Evolutionary conservation across 345 rosid species (phyloP), one percentile per base, ranked within the genome.

Genomic region (Clarkia xantiana): DNA sequence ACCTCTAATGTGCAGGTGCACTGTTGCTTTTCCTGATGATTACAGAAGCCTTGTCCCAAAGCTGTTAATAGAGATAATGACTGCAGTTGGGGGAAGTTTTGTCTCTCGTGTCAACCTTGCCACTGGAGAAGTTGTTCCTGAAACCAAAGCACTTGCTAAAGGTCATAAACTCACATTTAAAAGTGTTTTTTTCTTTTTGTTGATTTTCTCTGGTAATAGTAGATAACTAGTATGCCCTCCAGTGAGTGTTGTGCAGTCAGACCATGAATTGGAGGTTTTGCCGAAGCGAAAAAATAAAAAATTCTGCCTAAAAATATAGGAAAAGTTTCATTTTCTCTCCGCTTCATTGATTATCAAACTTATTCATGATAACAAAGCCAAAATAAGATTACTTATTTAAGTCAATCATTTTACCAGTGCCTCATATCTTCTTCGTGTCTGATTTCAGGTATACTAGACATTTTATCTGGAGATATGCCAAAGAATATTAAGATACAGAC

Each of bases 11-110:
- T 55, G 50, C 78, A 86, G 98, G 98, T 91, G 94, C 68, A 70
- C 65, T 77, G 73, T 81, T 66, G 96, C 96, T 72, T 86, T 91
- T 69, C 98, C 98, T 42, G 93, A 81, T 55, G 93, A 91, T 70
- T 84, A 78, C 58, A 79, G 56, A 64, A 68, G 63, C 59, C 87
- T 91, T 1, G 85, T 84, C 36, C 98, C 94, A 9, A 86, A 76
- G 78, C 68, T 91, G 52, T 66, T 91, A 46, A 49, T 76, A 43
- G 98, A 91, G 74, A 79, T 85, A 59, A 86, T 91, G 96, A 80
- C 70, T 34, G 72, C 76, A 40, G 48, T 86, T 13, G 94, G 90
- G 43, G 59, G 79, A 46, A 78, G 75, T 64, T 91, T 86, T 67
- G 57, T 78, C 72, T 84, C 95, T 39, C 93, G 84, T 55, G 55